Conservation (phyloP, 441 rosid genomes). For the Geranium incanum region DNA sequence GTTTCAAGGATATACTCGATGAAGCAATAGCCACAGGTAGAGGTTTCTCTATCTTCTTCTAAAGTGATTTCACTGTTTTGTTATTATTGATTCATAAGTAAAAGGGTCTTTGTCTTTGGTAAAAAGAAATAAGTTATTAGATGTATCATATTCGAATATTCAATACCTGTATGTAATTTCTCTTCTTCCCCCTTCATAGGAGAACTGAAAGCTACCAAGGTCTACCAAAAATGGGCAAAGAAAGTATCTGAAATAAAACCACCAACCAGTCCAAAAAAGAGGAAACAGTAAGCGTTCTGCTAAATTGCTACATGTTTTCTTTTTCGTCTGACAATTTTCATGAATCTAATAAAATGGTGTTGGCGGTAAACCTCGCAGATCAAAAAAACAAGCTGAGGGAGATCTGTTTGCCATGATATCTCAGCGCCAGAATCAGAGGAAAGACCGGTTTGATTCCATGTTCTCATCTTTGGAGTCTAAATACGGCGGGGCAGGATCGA, state of each 20-base stretch:
- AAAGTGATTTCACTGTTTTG: not conserved
- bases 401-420: constrained; percentile 57
- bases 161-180: not conserved
- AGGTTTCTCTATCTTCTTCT: constrained; percentile 13
- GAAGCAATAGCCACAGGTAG: constrained; percentile 65
- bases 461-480: constrained; percentile 63
- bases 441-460: constrained; percentile 68
- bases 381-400: constrained; percentile 40
- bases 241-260: not conserved
- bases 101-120: no score
- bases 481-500: constrained; percentile 45
- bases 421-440: constrained; percentile 54
- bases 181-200: not conserved
- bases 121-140: no score
- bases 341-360: not conserved
- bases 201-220: not conserved
- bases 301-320: not conserved
- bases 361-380: constrained; percentile 25
- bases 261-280: not conserved
- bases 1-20: constrained; percentile 65
- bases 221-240: not conserved
- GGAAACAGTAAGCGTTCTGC: not conserved
- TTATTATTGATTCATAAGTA: not conserved
- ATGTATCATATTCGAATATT: no score
- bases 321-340: not conserved